A percentile compares a stretch with the other conserved stretches of the same genome.
phyloP scores from a whole-genome alignment of 805 yeast species.

The Saturnispora ahearnii region DNA sequence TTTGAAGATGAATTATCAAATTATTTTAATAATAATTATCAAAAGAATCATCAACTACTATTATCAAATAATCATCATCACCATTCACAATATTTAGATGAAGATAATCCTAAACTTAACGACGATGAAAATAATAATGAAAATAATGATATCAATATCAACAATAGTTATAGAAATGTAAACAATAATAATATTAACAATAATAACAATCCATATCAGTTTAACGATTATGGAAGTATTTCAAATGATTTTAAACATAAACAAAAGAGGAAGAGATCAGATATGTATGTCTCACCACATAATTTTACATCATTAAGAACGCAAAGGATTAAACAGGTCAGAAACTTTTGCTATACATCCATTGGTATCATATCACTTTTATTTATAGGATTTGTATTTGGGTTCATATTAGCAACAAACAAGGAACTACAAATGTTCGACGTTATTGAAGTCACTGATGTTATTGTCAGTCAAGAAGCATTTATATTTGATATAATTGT shows the following conservation, averaged over 20 bases:
- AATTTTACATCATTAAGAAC: slow-evolving; percentile 28
- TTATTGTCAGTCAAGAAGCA: slow-evolving; percentile 77
- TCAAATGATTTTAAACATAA: slow-evolving; percentile 7
- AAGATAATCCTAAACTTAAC: not conserved
- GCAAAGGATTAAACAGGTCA: slow-evolving; percentile 23
- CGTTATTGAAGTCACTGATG: slow-evolving; percentile 53
- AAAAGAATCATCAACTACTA: not conserved
- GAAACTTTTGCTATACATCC: slow-evolving; percentile 34
- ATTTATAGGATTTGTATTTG: slow-evolving; percentile 67
- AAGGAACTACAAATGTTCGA: slow-evolving; percentile 68
- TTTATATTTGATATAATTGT: slow-evolving; percentile 69
- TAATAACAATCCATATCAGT: slow-evolving; percentile 3
- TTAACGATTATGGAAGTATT: slow-evolving; percentile 14
- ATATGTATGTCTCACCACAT: slow-evolving; percentile 30
- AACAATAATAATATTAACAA: not conserved
- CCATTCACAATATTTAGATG: not conserved
- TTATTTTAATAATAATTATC: slow-evolving; percentile 4
- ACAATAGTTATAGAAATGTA: not conserved
- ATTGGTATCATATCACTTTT: slow-evolving; percentile 42
- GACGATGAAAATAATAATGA: not conserved
- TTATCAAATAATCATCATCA: not conserved
- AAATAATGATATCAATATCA: not conserved
- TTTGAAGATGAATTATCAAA: slow-evolving; percentile 20
- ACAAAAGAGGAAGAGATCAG: slow-evolving; percentile 16
- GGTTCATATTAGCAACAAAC: slow-evolving; percentile 77